Base-by-base conservation (phyloP, 139 green algal genomes). In the Closterium sp. region DNA sequence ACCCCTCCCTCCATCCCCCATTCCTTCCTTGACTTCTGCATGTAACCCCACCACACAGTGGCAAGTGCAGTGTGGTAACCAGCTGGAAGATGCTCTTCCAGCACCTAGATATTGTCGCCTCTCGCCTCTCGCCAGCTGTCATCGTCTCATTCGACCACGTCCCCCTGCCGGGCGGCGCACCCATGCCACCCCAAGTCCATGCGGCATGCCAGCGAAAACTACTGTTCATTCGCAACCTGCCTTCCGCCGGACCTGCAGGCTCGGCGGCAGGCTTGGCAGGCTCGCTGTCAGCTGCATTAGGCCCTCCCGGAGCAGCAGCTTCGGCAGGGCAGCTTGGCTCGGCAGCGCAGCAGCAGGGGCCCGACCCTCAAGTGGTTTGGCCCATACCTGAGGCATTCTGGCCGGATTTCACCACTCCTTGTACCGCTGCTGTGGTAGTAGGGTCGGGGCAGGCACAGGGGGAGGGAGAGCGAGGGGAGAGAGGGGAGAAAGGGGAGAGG, bases 321-420 rank as follows among this genome's bases (percentile, higher is more conserved):
- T 28, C 10, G 28, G 31, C 89, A 66, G 64, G 64, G 43, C 66
- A 35, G 87, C 69, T 93, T 25, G 43, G 43, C 43, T 66, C 21
- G 43, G 43, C 43, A 66, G 12, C 43, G 43, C 43, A 10, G 43
- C 43, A 66, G 43, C 43, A 10, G 43, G 43, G 4, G 6, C 6
- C 43, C 43, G 43, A 16, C 12, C 43, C 43, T 66, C 43, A 10
- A 66, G 43, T 66, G 4, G 43, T 66, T 66, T 66, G 90, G 90
- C 90, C 86, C 36, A 87, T 93, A n/a, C 90, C 90, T 23, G 90
- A 93, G 76, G 33, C 85, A 25, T 93, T 89, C 87, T 92, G 89
- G 89, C 89, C 84, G 6, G 89, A 91, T 85, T 85, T 85, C 2
- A 85, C 10, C 4, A 85, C 81, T 34, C 28, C 81, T 34, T 25